phyloP scores from a whole-genome alignment of 108 stramenopile species.

The Nitzschia sp. region DNA sequence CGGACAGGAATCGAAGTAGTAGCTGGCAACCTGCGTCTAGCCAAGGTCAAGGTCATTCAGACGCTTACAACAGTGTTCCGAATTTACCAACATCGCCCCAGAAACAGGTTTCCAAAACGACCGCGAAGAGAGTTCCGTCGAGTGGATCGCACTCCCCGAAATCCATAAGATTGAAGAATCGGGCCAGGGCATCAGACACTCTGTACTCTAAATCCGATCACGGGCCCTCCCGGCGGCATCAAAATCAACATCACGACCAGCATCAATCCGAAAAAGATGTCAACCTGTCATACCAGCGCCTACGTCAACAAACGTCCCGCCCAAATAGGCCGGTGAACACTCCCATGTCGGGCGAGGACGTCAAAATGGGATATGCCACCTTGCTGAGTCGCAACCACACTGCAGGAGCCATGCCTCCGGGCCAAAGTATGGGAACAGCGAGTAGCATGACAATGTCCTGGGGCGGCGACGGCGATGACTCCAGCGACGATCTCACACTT shows the following conservation, averaged over 20 bases:
- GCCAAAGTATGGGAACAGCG: not conserved
- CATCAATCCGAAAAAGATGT: not conserved
- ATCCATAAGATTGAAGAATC: not conserved
- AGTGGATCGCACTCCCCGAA: not conserved
- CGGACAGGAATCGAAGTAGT: not conserved
- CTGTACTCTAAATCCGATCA: no score
- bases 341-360: not conserved
- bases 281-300: not conserved
- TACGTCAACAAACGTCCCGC: not conserved
- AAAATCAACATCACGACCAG: not conserved
- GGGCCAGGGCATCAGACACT: not conserved
- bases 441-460: not conserved
- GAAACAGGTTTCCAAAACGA: not conserved
- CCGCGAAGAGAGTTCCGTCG: not conserved
- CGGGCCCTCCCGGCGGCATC: not conserved
- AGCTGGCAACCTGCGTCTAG: not conserved
- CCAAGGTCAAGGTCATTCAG: not conserved
- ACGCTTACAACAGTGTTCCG: not conserved
- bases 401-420: not conserved
- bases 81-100: not conserved
- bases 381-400: not conserved
- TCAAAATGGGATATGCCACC: not conserved
- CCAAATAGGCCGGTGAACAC: not conserved
- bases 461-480: no score
- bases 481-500: not conserved